Evolutionary conservation across 2,329 filamentous ascomycete species (phyloP).

Genomic region (Helicocarpus griseus): DNA sequence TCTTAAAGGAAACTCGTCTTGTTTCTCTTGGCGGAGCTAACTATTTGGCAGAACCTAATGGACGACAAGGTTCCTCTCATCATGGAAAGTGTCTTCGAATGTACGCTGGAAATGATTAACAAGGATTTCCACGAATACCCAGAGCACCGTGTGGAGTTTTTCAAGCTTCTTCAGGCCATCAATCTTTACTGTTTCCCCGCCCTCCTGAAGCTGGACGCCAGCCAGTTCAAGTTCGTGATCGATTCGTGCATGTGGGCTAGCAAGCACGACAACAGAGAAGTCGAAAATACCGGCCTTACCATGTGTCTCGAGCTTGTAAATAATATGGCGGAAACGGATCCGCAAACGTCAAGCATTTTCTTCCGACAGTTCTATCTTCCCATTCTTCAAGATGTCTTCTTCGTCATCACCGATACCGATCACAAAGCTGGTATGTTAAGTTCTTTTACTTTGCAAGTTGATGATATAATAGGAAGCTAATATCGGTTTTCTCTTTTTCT

Average conservation of each 20-base stretch:
- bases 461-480: not conserved
- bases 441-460: too few species aligned
- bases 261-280: conserved; percentile 98
- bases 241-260: conserved; percentile 99
- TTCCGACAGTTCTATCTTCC: conserved; percentile 97
- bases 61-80: conserved; percentile 95
- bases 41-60: conserved; percentile 64
- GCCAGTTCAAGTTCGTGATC: conserved; percentile 98
- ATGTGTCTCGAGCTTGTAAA: conserved; percentile 97
- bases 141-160: conserved; percentile 98
- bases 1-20: conserved; percentile 14
- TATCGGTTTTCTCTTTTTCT: not conserved
- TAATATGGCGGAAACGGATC: conserved; percentile 90
- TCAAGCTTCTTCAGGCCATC: conserved; percentile 90
- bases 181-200: conserved; percentile 96
- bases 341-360: conserved; percentile 80
- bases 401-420: conserved; percentile 91
- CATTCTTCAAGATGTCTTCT: conserved; percentile 96
- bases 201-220: conserved; percentile 83
- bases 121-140: conserved; percentile 99
- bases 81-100: conserved; percentile 98
- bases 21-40: conserved; percentile 22
- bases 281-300: conserved; percentile 89
- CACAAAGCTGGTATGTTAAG: conserved; percentile 68
- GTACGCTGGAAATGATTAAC: conserved; percentile 99